These are phyloP conservation scores for Rhizoclosmatium sp. DNA, from an alignment of 192 early-diverging fungal genomes.

Conservation along the genomic window DNA sequence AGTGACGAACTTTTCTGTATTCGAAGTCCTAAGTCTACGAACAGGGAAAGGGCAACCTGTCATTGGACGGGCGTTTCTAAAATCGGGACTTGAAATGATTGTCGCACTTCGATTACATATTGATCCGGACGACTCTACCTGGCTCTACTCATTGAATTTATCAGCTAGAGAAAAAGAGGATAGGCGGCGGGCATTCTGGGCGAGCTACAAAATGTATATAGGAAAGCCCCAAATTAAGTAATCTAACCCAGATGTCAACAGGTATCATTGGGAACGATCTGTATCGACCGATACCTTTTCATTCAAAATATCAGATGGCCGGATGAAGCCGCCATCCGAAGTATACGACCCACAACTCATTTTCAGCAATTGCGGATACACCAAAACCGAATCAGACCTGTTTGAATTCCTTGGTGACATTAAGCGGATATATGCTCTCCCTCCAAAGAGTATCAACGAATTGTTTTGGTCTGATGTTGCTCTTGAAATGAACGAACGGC, in stretches of 20 bases:
- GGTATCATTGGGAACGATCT: too few relatives aligned
- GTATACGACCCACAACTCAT: not conserved
- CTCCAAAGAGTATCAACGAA: too few relatives aligned
- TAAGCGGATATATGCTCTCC: too few relatives aligned
- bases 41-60: not conserved
- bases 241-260: too few relatives aligned
- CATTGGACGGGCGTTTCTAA: not conserved
- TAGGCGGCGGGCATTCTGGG: not conserved
- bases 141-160: not conserved
- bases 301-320: not conserved
- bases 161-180: slow-evolving; percentile 4
- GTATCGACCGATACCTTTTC: not conserved
- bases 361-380: not conserved
- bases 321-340: not conserved
- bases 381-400: too few relatives aligned
- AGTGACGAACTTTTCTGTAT: too few relatives aligned
- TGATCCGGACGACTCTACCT: slow-evolving; percentile 16
- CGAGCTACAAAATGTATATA: not conserved
- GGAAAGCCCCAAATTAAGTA: too few relatives aligned
- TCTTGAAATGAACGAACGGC: too few relatives aligned
- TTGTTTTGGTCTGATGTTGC: too few relatives aligned
- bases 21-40: not conserved
- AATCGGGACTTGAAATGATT: not conserved
- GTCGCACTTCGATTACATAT: not conserved
- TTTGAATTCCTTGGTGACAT: too few relatives aligned